These are phyloP conservation scores for Yamadazyma atmosphaerica DNA, from an alignment of 1,139 yeast genomes.

Conservation along the genomic window DNA sequence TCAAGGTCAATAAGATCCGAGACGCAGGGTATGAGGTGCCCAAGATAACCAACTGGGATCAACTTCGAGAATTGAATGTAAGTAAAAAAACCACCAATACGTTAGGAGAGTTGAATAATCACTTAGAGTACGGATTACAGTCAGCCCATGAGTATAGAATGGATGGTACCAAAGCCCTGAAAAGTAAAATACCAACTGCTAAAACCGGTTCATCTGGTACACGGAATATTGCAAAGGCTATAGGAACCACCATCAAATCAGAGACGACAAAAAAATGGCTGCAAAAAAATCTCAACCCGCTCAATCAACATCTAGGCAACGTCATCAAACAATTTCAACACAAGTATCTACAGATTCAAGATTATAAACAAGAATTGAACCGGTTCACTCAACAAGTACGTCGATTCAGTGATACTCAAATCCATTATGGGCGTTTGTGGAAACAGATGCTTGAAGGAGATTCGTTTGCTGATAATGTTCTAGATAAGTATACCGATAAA, in stretches of 20 bases:
- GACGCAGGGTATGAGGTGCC: slow-evolving; percentile 11
- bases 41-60: slow-evolving; percentile 15
- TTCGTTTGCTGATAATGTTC: slow-evolving; percentile 12
- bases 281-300: neutral
- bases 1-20: slow-evolving; percentile 18
- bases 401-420: slow-evolving; percentile 17
- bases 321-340: neutral
- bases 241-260: too few species aligned
- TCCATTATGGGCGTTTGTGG: slow-evolving; percentile 20
- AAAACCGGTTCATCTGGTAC: too few species aligned
- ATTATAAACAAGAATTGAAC: neutral
- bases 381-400: slow-evolving; percentile 5
- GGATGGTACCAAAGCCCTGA: slow-evolving; percentile 3
- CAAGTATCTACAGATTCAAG: neutral
- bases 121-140: slow-evolving; percentile 13
- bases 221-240: too few species aligned
- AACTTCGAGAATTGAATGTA: slow-evolving; percentile 11
- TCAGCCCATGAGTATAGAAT: slow-evolving; percentile 11
- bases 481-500: neutral
- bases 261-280: too few species aligned
- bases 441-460: slow-evolving; percentile 15
- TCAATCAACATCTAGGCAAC: neutral
- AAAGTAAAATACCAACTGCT: neutral
- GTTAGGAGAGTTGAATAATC: slow-evolving; percentile 7
- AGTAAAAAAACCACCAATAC: neutral